A percentile compares a stretch with the other conserved stretches of the same genome.
Evolutionary conservation across 2,329 filamentous ascomycete species (phyloP).

Genomic region (Penicillium sp.): DNA sequence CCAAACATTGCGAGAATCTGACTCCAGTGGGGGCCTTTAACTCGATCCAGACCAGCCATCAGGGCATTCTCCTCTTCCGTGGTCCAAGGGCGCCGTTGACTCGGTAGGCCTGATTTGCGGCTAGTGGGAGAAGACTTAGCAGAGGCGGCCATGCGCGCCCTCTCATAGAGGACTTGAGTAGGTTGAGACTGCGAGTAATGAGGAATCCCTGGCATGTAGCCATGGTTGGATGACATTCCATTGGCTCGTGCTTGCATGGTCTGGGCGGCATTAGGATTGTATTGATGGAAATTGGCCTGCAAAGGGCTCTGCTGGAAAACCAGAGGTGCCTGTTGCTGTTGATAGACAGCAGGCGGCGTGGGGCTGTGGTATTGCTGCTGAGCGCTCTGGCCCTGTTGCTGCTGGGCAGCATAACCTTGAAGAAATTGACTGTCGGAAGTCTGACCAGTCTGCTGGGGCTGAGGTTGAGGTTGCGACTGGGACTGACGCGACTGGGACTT

Average conservation of each 20-base stretch:
- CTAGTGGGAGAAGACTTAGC: slow-evolving; percentile 51
- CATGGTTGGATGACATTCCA: slow-evolving; percentile 36
- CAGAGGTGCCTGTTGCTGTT: slow-evolving; percentile 28
- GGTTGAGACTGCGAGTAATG: slow-evolving; percentile 45
- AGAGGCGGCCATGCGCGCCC: slow-evolving; percentile 51
- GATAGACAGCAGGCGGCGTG: slow-evolving; percentile 32
- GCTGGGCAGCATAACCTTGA: slow-evolving; percentile 33
- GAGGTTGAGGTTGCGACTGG: slow-evolving; percentile 17
- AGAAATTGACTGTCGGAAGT: slow-evolving; percentile 27
- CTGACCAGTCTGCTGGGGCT: slow-evolving; percentile 20
- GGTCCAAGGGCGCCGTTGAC: slow-evolving; percentile 71
- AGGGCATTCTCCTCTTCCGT: slow-evolving; percentile 84
- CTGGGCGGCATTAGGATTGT: slow-evolving; percentile 32
- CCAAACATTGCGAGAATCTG: slow-evolving; percentile 84
- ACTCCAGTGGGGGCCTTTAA: slow-evolving; percentile 89
- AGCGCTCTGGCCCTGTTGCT: slow-evolving; percentile 23
- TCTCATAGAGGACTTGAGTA: slow-evolving; percentile 54
- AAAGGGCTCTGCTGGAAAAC: slow-evolving; percentile 40
- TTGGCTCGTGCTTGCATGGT: slow-evolving; percentile 29
- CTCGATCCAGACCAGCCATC: slow-evolving; percentile 79
- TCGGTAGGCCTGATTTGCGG: slow-evolving; percentile 49
- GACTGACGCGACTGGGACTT: slow-evolving; percentile 15
- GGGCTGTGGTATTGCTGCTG: slow-evolving; percentile 34
- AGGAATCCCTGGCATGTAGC: slow-evolving; percentile 44
- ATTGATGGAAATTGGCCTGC: slow-evolving; percentile 40